phyloP scores from a whole-genome alignment of 2,329 filamentous ascomycete genomes.

The Cordyceps farinosa region DNA sequence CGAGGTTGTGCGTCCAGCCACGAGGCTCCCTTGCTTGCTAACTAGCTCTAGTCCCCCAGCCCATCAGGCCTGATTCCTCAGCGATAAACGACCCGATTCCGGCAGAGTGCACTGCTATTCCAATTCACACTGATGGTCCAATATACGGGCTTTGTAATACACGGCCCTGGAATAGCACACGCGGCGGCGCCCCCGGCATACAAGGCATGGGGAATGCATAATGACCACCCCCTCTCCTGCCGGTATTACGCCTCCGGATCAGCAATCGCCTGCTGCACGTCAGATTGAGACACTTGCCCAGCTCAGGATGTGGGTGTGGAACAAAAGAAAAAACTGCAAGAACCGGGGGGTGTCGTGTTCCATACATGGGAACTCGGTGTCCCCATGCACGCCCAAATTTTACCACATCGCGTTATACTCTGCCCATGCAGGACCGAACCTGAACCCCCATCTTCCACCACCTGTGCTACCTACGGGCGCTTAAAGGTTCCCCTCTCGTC shows the following conservation, averaged over 20 bases:
- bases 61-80: neutral
- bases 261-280: slow-evolving; percentile 14
- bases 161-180: too few relatives aligned
- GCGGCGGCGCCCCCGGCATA: too few relatives aligned
- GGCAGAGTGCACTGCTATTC: too few relatives aligned
- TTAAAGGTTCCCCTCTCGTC: neutral
- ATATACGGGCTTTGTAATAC: too few relatives aligned
- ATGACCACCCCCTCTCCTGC: neutral
- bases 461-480: slow-evolving; percentile 1
- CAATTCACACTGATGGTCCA: too few relatives aligned
- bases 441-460: neutral
- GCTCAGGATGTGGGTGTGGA: neutral
- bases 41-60: neutral
- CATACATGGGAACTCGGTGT: neutral
- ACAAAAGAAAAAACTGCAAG: neutral
- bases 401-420: neutral
- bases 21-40: neutral
- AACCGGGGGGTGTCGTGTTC: neutral
- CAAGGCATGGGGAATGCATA: neutral
- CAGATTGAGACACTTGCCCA: slow-evolving; percentile 5
- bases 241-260: slow-evolving; percentile 9
- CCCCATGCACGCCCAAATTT: neutral
- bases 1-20: neutral
- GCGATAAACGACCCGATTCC: neutral
- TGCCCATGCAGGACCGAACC: too few relatives aligned